These are phyloP conservation scores for Scleromitrula shiraiana DNA, from an alignment of 2,329 filamentous ascomycete genomes.

Conservation along the genomic window DNA sequence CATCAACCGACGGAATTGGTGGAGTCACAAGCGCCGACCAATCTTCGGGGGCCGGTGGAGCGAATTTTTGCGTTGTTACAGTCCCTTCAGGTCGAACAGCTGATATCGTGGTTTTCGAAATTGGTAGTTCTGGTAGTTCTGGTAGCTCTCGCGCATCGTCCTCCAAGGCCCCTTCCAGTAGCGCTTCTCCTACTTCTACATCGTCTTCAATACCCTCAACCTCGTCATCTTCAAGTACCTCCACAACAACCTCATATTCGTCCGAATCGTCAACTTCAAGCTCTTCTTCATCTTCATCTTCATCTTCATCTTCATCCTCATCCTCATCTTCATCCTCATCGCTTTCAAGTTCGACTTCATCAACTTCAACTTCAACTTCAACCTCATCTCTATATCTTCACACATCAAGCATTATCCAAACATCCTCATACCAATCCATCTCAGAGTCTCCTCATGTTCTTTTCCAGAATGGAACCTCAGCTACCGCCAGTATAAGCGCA, in stretches of 20 bases:
- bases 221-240: constrained; percentile 14
- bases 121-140: constrained; percentile 21
- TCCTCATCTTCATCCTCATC: constrained; percentile 8
- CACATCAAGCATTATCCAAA: constrained; percentile 13
- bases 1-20: constrained; percentile 45
- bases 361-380: constrained; percentile 3
- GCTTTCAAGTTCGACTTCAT: constrained; percentile 10
- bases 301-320: not conserved
- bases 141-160: constrained; percentile 11
- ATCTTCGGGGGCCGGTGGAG: constrained; percentile 56
- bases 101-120: constrained; percentile 56
- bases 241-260: constrained; percentile 14
- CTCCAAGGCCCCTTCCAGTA: constrained; percentile 6
- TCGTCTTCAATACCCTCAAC: constrained; percentile 23
- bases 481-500: not conserved
- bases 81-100: constrained; percentile 58
- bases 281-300: not conserved
- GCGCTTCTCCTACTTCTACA: constrained; percentile 13
- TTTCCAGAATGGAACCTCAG: constrained; percentile 19
- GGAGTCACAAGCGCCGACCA: constrained; percentile 48
- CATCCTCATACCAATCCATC: constrained; percentile 11
- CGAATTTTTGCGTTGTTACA: constrained; percentile 69
- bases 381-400: constrained; percentile 6
- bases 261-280: constrained; percentile 16
- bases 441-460: constrained; percentile 20